A percentile compares a stretch with the other conserved stretches of the same genome.
These are phyloP conservation scores for Salvia splendens DNA, from an alignment of 257 asterid genomes.

Conservation along the genomic window DNA sequence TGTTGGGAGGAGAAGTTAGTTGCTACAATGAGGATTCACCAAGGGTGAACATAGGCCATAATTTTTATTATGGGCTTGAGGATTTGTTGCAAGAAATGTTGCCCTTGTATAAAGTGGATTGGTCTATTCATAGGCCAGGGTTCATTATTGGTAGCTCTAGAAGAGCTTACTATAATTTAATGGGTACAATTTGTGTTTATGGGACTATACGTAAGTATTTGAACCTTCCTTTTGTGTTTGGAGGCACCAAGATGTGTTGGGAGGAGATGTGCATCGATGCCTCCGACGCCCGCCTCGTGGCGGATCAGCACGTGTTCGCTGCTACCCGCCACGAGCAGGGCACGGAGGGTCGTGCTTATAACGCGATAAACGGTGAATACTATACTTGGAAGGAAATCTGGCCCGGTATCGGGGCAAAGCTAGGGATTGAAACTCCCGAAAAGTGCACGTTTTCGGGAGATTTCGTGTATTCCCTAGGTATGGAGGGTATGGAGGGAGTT, in stretches of 20 bases:
- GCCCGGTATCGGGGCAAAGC: constrained; percentile 55
- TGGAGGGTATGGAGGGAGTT: constrained; percentile 57
- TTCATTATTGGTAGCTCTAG: constrained; percentile 66
- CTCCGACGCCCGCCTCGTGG: constrained; percentile 82
- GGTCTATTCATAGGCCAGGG: constrained; percentile 86
- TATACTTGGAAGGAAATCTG: constrained; percentile 76
- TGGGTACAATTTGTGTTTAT: constrained; percentile 75
- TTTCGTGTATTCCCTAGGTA: constrained; percentile 37
- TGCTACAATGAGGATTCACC: constrained; percentile 60
- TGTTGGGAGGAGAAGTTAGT: neutral
- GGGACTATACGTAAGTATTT: constrained; percentile 68
- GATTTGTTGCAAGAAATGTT: constrained; percentile 66
- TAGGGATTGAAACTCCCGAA: constrained; percentile 40
- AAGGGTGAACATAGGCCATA: constrained; percentile 48
- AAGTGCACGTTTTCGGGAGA: constrained; percentile 35
- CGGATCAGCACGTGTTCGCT: constrained; percentile 79
- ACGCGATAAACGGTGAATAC: constrained; percentile 63
- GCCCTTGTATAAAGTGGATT: constrained; percentile 38
- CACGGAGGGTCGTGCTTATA: constrained; percentile 52
- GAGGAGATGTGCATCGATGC: constrained; percentile 68
- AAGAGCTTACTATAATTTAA: constrained; percentile 55
- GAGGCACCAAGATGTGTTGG: constrained; percentile 74
- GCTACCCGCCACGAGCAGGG: constrained; percentile 37
- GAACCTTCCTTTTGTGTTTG: constrained; percentile 71
- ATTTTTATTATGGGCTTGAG: constrained; percentile 77